Evolutionary conservation across 1,139 yeast species (phyloP), one percentile per base, ranked within the genome.

Genomic region (Suhomyces yuchorum): DNA sequence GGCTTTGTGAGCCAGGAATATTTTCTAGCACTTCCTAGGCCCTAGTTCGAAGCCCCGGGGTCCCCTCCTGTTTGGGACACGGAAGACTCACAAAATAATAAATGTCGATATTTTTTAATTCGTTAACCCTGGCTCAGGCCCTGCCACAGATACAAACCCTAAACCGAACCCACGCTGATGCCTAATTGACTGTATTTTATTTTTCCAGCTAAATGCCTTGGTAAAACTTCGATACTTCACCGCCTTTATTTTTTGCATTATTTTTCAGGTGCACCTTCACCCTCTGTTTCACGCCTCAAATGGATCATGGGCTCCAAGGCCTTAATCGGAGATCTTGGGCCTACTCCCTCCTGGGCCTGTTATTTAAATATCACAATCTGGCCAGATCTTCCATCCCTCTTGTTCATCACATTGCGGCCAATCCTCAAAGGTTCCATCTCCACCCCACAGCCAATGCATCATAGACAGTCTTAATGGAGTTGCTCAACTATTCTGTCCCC

Each of bases 211-310:
- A 47, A 50, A 50, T 50, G 43, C 50, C 48, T 44, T 42, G 44
- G 46, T 49, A 46, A 49, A 50, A 49, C 50, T 50, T 47, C 51
- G 42, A 50, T 47, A 47, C 51, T 47, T 47, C 40, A 40, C 34
- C 51, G 52, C 51, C 52, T 47, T 22, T 44, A 40, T 28, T 44
- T 44, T 30, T 26, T 24, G 17, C 28, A 40, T 24, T 42, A 42
- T 42, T 45, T 45, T 45, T 40, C 45, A 43, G 43, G 44, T 42
- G 48, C 48, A 33, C 30, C 15, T 40, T 19, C 51, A 15, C 51
- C 39, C 48, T 26, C 48, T 34, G 51, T 48, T 48, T 48, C 51
- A 48, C 43, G 47, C 46, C 38, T 34, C 26, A 24, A 40, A 42
- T 26, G 40, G 42, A 47, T 41, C 50, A 44, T 37, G 37, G 30